phyloP scores from a whole-genome alignment of 177 flowering plant species.

The Telopea speciosissima region DNA sequence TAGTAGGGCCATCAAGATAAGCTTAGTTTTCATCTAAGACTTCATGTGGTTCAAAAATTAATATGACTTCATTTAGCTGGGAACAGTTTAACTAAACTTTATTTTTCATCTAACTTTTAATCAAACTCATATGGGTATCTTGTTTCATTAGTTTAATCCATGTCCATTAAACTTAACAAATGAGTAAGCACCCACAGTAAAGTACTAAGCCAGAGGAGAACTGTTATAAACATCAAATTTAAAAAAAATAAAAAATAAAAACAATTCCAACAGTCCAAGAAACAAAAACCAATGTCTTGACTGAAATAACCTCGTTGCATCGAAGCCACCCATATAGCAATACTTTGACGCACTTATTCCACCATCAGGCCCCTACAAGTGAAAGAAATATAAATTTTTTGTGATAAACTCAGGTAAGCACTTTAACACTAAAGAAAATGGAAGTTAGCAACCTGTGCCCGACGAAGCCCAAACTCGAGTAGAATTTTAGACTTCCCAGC shows the following conservation, averaged over 20 bases:
- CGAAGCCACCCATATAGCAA: conserved; percentile 93
- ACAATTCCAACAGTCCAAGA: background rate
- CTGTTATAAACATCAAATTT: too few species aligned
- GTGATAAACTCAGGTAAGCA: conserved; percentile 5
- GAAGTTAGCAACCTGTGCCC: conserved; percentile 71
- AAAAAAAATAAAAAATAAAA: background rate
- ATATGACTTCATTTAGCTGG: background rate
- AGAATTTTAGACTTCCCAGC: conserved; percentile 86
- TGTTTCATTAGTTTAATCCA: background rate
- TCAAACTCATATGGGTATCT: background rate
- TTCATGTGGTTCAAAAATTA: too few species aligned
- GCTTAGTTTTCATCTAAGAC: too few species aligned
- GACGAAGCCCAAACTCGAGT: conserved; percentile 94
- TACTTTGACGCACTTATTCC: conserved; percentile 92
- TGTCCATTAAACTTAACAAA: too few species aligned
- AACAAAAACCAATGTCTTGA: background rate
- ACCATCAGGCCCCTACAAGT: conserved; percentile 94
- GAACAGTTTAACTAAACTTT: background rate
- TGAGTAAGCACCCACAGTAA: too few species aligned
- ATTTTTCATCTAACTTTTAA: background rate
- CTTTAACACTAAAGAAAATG: conserved; percentile 1
- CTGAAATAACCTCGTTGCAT: conserved; percentile 81
- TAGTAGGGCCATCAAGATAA: too few species aligned
- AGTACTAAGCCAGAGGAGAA: too few species aligned
- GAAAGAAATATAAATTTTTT: conserved; percentile 13